Percentiles rank a stretch among this genome's conserved stretches.
phyloP scores from a whole-genome alignment of 805 yeast species.

The Nakazawaea ernobii region DNA sequence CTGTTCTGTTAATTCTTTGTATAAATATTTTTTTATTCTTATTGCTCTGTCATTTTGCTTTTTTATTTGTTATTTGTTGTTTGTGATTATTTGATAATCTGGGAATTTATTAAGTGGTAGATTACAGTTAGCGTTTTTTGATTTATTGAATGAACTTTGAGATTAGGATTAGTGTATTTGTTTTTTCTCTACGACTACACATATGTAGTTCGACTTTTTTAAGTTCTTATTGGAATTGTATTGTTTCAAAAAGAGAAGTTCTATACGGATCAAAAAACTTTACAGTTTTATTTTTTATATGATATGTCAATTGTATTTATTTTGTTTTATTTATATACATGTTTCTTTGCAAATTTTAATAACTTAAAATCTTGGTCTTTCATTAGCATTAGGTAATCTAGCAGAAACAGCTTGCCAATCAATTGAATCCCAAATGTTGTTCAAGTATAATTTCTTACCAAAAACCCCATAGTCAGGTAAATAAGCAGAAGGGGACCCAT shows the following conservation, averaged over 20 bases:
- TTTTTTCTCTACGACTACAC: no score
- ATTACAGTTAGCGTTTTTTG: no score
- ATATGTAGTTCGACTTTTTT: no score
- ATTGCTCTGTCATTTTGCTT: not conserved
- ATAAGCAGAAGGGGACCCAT: constrained; percentile 67
- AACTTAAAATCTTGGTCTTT: constrained; percentile 8
- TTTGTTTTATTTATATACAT: not conserved
- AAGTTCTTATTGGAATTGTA: no score
- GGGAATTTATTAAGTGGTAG: no score
- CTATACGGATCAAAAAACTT: no score
- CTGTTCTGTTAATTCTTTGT: not conserved
- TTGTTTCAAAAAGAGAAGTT: no score
- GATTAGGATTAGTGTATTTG: no score
- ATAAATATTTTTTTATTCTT: not conserved
- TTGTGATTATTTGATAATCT: no score
- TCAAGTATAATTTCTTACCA: constrained; percentile 69
- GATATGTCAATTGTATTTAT: not conserved
- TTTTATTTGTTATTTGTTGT: no score
- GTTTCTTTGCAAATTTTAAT: not conserved
- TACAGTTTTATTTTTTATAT: no score
- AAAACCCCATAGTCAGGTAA: constrained; percentile 72
- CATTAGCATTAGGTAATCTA: constrained; percentile 25
- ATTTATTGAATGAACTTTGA: no score
- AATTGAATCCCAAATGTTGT: constrained; percentile 68
- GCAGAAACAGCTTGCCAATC: constrained; percentile 75